Evolutionary conservation across 2,329 filamentous ascomycete species (phyloP), one percentile per base, ranked within the genome.

Genomic region (Alternaria alternata): DNA sequence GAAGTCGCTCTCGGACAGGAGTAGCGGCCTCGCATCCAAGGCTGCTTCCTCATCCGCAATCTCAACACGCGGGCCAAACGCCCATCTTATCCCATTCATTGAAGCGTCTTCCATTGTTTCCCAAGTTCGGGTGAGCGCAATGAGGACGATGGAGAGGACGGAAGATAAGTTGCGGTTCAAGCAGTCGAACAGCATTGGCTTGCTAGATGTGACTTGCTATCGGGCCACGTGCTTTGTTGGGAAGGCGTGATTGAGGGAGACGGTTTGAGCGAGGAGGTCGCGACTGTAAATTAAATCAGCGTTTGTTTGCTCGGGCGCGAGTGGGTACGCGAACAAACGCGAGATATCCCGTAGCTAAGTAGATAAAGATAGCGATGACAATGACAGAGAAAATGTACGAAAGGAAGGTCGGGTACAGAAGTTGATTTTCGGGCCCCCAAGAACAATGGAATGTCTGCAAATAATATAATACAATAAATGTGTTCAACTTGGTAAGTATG

Each of bases 401-500:
- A 30, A 18, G 24, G 39, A 22, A 36, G 30, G 7, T 38, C 14
- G 30, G 22, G 22, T 36, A 32, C 36, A 38, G 18, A 36, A 30
- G 30, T 34, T 22, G 20, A 11, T 18, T 49, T 32, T n/a, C 7
- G 8, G 20, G 14, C 34, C 14, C 24, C 32, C 2, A 1, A 49
- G 30, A 49, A 49, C 46, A 38, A 49, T 36, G 20, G 12, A 48
- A 36, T 49, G 20, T 26, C 36, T 49, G 32, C 36, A 49, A 26
- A 12, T 30, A 34, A 49, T 24, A 36, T 49, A 59, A 14, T 67
- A 62, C 62, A 22, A 24, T 64, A 59, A 51, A 64, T 18, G 51
- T 20, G 26, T 5, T 26, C 18, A 32, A 34, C 18, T 9, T 22
- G 5, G 30, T 20, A 22, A 36, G 32, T 14, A 36, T 38, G 32